phyloP scores from a whole-genome alignment of 78 protist genomes.

The Tieghemostelium lacteum region DNA sequence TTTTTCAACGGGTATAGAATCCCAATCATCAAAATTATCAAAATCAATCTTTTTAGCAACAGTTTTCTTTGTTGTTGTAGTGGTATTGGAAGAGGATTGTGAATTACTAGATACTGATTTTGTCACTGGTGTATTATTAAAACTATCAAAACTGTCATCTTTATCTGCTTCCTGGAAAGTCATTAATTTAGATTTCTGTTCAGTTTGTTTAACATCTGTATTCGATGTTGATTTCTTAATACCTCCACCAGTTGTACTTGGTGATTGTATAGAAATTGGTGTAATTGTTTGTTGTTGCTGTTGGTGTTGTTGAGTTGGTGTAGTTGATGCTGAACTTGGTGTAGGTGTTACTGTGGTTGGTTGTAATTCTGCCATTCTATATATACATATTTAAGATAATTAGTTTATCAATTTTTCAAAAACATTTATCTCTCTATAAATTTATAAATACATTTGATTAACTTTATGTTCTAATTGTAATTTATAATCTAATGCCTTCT shows the following conservation, averaged over 20 bases:
- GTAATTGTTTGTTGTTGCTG: conserved; percentile 28
- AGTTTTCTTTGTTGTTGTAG: not conserved
- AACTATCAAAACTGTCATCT: conserved; percentile 29
- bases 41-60: conserved; percentile 20
- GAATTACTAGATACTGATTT: not conserved
- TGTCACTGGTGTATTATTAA: conserved; percentile 15
- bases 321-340: conserved; percentile 6
- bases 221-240: not conserved
- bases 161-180: too few relatives aligned
- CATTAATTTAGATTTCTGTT: too few relatives aligned
- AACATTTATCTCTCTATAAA: too few relatives aligned
- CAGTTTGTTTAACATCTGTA: not conserved
- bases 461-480: conserved; percentile 13
- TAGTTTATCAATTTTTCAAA: too few relatives aligned
- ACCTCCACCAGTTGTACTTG: not conserved
- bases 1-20: conserved; percentile 46
- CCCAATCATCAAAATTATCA: conserved; percentile 75
- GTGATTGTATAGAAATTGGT: not conserved
- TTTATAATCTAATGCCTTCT: conserved; percentile 22
- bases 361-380: not conserved
- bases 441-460: conserved; percentile 15
- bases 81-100: too few relatives aligned
- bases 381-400: too few relatives aligned
- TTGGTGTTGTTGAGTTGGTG: conserved; percentile 1
- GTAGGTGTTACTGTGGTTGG: not conserved